Base-by-base conservation (phyloP, 2,329 filamentous ascomycete species). In the Aureobasidium sp. region DNA sequence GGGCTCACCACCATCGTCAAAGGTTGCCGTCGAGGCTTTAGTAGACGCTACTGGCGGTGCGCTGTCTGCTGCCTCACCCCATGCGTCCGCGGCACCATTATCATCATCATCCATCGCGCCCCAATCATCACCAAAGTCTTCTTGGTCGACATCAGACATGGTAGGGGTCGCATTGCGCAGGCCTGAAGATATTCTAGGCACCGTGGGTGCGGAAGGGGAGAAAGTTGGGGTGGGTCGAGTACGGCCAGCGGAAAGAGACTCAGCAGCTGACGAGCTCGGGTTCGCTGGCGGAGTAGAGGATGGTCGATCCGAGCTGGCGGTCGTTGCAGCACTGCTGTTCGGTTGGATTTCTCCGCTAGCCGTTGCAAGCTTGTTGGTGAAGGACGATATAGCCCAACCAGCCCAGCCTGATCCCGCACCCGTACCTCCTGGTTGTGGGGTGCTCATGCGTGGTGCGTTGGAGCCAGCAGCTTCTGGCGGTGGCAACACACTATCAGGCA, bases 321-420 rank as follows among this genome's bases (percentile, higher is more conserved):
- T 83, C 2, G 78, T 76, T 0, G 85, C 83, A 1, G 78, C 76
- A 62, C 80, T 79, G 57, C 78, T 74, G 19, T 80, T 71, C 13
- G 84, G 76, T 69, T 93, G 81, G 64, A 99, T 99, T 61, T 96
- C 88, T 19, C 94, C 94, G 9, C 88, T 88, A 0, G 90, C 91
- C 0, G 88, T 76, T 1, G 90, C 86, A 13, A 97, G 73, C 69
- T 96, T 96, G 74, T 97, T 97, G 1, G 94, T 97, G 71, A 99
- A 99, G 1, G 91, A 96, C 0, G 94, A 97, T 59, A 99, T 96
- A 1, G 94, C 94, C 94, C 94, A 99, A 13, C 94, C 94, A 1
- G 94, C 85, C 94, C 94, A 97, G 1, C 53, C 53, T 2, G 85
- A 85, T 23, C 81, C 72, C 15, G 69, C 63, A 1, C 62, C 62